Percentiles rank a stretch among this genome's conserved stretches.
These are phyloP conservation scores for Coemansia sp. DNA, from an alignment of 192 early-diverging fungal species.

Conservation along the genomic window DNA sequence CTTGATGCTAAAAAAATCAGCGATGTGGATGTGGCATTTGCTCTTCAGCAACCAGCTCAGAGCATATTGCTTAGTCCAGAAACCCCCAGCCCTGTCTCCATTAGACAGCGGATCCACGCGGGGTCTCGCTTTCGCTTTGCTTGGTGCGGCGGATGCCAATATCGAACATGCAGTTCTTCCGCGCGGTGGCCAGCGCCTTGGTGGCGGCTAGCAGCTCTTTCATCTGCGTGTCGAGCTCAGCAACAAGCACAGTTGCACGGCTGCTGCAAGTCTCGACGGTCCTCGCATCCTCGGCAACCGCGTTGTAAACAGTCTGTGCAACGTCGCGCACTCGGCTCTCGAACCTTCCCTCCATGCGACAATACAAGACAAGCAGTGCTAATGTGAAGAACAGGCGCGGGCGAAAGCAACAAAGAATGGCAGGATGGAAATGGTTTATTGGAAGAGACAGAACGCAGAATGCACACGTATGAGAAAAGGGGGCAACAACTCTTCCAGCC, in stretches of 20 bases:
- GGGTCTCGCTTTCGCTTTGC: neutral
- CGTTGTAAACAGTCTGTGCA: slow-evolving; percentile 29
- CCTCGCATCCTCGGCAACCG: slow-evolving; percentile 18
- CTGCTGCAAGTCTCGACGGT: slow-evolving; percentile 25
- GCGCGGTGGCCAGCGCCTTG: slow-evolving; percentile 21
- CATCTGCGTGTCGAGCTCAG: slow-evolving; percentile 47
- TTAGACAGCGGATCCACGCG: neutral
- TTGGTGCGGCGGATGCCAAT: slow-evolving; percentile 17
- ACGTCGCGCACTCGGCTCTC: slow-evolving; percentile 37
- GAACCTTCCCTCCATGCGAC: slow-evolving; percentile 13
- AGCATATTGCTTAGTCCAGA: neutral
- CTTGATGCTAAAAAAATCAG: neutral
- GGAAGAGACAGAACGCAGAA: too few species aligned
- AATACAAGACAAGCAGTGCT: neutral
- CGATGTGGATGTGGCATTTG: too few species aligned
- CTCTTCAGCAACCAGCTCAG: too few species aligned
- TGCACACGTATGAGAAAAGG: too few species aligned
- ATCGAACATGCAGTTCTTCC: slow-evolving; percentile 34
- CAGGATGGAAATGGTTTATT: too few species aligned
- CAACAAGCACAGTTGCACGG: slow-evolving; percentile 19
- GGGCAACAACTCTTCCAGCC: neutral
- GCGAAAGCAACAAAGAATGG: neutral
- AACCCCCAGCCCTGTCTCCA: neutral
- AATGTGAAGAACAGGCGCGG: neutral
- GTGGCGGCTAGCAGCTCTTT: slow-evolving; percentile 35